These are phyloP conservation scores for Sutorius eximius DNA, from an alignment of 1,284 basidiomycete species.

Conservation along the genomic window DNA sequence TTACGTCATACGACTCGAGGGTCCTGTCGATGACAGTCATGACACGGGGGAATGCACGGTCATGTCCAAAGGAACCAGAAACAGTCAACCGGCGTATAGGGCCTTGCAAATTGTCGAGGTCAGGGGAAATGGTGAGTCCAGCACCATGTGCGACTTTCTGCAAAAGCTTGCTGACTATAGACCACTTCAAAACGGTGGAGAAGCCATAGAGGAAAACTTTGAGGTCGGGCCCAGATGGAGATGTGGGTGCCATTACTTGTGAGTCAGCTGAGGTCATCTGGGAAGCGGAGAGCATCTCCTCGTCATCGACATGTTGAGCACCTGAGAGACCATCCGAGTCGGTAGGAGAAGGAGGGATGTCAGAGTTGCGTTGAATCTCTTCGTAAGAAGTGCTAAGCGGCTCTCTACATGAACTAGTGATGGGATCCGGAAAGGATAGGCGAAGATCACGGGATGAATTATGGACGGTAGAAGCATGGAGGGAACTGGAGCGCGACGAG, in stretches of 20 bases:
- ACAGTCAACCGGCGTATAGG: slow-evolving; percentile 22
- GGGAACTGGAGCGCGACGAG: slow-evolving; percentile 62
- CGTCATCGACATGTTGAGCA: slow-evolving; percentile 25
- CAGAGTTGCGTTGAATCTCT: slow-evolving; percentile 23
- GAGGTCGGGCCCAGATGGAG: slow-evolving; percentile 43
- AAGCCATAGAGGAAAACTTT: slow-evolving; percentile 63
- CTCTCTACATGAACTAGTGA: slow-evolving; percentile 60
- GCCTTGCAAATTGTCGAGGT: slow-evolving; percentile 25
- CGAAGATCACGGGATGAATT: slow-evolving; percentile 66
- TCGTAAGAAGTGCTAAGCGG: slow-evolving; percentile 29
- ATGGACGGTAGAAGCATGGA: slow-evolving; percentile 54
- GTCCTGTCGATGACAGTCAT: slow-evolving; percentile 59
- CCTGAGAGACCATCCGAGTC: slow-evolving; percentile 18
- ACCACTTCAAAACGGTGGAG: slow-evolving; percentile 55
- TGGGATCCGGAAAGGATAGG: slow-evolving; percentile 74
- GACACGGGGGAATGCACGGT: slow-evolving; percentile 31
- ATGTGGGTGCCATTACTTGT: slow-evolving; percentile 23
- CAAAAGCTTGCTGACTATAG: slow-evolving; percentile 55
- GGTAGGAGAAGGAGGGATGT: slow-evolving; percentile 12
- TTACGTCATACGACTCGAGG: slow-evolving; percentile 27
- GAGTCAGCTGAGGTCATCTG: slow-evolving; percentile 26
- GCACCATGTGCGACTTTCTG: slow-evolving; percentile 40
- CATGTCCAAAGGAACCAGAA: slow-evolving; percentile 24
- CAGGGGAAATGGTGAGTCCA: slow-evolving; percentile 23
- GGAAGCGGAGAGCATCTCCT: slow-evolving; percentile 26